Evolutionary conservation across 2,329 filamentous ascomycete species (phyloP), one percentile per base, ranked within the genome.

Genomic region (Metarhizium humberi): DNA sequence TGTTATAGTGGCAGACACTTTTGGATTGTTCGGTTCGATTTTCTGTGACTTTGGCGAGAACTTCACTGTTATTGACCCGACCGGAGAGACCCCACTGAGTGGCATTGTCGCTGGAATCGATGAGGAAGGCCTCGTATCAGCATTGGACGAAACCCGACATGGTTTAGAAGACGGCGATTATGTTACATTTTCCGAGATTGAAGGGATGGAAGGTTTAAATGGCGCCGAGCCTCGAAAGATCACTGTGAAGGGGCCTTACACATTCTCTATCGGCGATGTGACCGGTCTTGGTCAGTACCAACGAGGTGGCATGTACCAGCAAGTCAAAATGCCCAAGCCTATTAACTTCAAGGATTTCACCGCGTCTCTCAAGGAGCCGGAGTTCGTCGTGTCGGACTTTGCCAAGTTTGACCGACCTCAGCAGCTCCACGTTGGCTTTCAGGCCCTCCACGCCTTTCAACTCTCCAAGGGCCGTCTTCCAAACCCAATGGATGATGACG

Each of bases 291-390:
- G 94, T 40, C 80, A 88, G 64, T 99, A 99, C 75, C 77, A 89
- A 75, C 82, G 88, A 52, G 92, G 92, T 50, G 94, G 94, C 58
- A 82, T 96, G 57, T 99, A 88, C 71, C 87, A 89, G 43, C 94
- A 99, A 72, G 94, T 97, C 71, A 99, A 97, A 80, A 96, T 96
- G 92, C 94, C 94, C 52, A 96, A 94, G 75, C 82, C 90, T 54
- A 74, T 97, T 65, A 82, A 94, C 69, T 99, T 97, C 74, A 89
- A 96, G 75, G 78, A 84, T 45, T 82, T 96, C 56, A 85, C 85
- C 46, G 75, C 82, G 53, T 83, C 95, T 58, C 73, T 96, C 55
- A 90, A 90, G 72, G 88, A 90, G 56, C 94, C 94, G 2, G 92
- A 96, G 65, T 84, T 95, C 60, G 74, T 97, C 65, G 83, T 96